phyloP scores from a whole-genome alignment of 805 yeast genomes.

The Saturnispora dispora region DNA sequence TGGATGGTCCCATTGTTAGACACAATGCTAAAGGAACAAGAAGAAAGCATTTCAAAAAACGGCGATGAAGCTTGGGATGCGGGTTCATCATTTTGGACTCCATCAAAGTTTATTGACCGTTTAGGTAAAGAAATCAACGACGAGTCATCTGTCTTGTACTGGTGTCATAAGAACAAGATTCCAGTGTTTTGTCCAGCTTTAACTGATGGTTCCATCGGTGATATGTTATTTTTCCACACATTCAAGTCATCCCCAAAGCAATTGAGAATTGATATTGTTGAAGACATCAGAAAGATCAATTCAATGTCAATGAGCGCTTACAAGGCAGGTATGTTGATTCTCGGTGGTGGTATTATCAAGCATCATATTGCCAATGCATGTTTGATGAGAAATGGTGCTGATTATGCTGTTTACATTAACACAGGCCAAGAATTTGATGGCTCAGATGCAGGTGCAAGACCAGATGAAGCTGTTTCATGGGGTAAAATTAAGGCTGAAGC shows the following conservation, averaged over 20 bases:
- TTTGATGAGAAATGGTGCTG: slow-evolving; percentile 98
- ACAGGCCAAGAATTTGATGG: slow-evolving; percentile 99
- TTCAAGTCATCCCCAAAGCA: slow-evolving; percentile 89
- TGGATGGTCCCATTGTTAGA: slow-evolving; percentile 97
- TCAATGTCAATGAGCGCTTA: slow-evolving; percentile 92
- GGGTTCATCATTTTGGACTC: slow-evolving; percentile 80
- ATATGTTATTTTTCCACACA: slow-evolving; percentile 97
- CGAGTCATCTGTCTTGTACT: slow-evolving; percentile 86
- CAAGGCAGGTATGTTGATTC: slow-evolving; percentile 88
- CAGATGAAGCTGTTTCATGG: slow-evolving; percentile 98
- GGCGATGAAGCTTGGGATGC: slow-evolving; percentile 56
- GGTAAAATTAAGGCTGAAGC: slow-evolving; percentile 97
- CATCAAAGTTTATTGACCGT: slow-evolving; percentile 85
- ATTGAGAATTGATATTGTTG: slow-evolving; percentile 83
- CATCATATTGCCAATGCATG: slow-evolving; percentile 98
- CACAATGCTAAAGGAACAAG: slow-evolving; percentile 81
- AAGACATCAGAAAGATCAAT: slow-evolving; percentile 86
- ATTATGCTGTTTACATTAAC: slow-evolving; percentile 91
- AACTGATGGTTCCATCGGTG: slow-evolving; percentile 98
- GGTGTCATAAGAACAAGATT: slow-evolving; percentile 96
- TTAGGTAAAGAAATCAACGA: slow-evolving; percentile 92
- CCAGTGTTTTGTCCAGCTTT: slow-evolving; percentile 97
- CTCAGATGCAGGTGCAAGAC: slow-evolving; percentile 98
- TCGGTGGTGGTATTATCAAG: slow-evolving; percentile 94
- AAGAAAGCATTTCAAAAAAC: slow-evolving; percentile 44